A percentile compares a stretch with the other conserved stretches of the same genome.
Evolutionary conservation across 768 basidiomycete genomes (phyloP).

Genomic region (Lentinula sp.): DNA sequence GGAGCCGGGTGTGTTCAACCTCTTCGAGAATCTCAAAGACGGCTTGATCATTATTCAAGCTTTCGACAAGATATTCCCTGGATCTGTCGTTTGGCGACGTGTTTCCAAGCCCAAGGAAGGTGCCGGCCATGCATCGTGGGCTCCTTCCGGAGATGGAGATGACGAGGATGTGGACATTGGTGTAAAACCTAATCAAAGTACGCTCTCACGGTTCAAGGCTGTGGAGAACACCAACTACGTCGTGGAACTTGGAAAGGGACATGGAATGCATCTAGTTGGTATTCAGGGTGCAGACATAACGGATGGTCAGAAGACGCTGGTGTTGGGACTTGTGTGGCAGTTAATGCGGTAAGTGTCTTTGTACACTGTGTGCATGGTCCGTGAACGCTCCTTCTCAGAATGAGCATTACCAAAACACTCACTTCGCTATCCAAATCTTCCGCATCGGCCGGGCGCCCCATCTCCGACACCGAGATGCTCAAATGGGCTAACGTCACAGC

Average conservation of each 20-base stretch:
- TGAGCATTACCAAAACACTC: constrained; percentile 90
- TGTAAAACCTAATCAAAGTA: constrained; percentile 77
- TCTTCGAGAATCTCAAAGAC: constrained; percentile 95
- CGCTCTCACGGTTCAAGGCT: constrained; percentile 90
- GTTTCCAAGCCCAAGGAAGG: constrained; percentile 91
- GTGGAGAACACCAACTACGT: constrained; percentile 98
- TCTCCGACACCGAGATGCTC: constrained; percentile 90
- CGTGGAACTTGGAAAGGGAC: constrained; percentile 89
- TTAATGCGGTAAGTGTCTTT: constrained; percentile 69
- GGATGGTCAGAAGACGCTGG: constrained; percentile 87
- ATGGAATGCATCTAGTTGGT: constrained; percentile 92
- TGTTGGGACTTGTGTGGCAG: constrained; percentile 97
- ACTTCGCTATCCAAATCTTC: constrained; percentile 60
- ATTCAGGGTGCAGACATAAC: constrained; percentile 98
- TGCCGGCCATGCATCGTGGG: constrained; percentile 32
- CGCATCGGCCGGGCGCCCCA: constrained; percentile 59
- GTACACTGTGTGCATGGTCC: not conserved
- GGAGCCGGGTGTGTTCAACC: constrained; percentile 92
- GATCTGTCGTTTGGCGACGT: constrained; percentile 89
- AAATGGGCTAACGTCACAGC: constrained; percentile 94
- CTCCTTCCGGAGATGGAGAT: constrained; percentile 33
- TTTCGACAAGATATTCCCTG: constrained; percentile 92
- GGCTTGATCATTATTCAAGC: constrained; percentile 90
- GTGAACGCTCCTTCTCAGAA: constrained; percentile 26
- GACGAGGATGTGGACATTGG: constrained; percentile 79